Conservation (phyloP, 139 green algal species). For the Picochlorum sp. region DNA sequence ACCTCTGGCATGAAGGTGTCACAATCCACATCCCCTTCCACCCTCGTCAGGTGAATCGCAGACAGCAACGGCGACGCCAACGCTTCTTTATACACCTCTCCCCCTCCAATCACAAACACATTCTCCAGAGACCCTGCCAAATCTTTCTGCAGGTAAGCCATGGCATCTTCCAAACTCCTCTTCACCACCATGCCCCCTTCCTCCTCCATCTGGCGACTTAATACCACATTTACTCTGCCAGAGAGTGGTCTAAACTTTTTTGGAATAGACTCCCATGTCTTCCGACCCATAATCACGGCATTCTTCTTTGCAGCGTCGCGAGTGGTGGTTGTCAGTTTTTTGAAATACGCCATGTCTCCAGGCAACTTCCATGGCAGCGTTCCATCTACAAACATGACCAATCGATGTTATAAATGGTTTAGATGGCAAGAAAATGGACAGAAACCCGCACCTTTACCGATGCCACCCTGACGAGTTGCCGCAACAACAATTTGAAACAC, state of each 20-base stretch:
- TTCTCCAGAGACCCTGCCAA: constrained; percentile 52
- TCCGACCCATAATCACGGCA: constrained; percentile 97
- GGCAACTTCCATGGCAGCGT: constrained; percentile 66
- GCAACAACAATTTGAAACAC: constrained; percentile 87
- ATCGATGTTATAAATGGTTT: neutral
- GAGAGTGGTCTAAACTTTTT: constrained; percentile 80
- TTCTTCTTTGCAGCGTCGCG: constrained; percentile 54
- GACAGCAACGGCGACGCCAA: constrained; percentile 58
- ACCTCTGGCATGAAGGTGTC: constrained; percentile 83
- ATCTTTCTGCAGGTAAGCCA: constrained; percentile 47
- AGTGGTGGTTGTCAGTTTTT: constrained; percentile 66
- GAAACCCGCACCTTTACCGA: constrained; percentile 52
- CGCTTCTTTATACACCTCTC: constrained; percentile 57
- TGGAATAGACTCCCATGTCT: constrained; percentile 95
- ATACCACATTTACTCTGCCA: constrained; percentile 90
- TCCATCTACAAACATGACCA: constrained; percentile 18
- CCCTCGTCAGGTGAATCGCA: constrained; percentile 79
- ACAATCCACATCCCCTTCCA: constrained; percentile 62
- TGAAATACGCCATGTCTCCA: constrained; percentile 91
- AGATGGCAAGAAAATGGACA: constrained; percentile 1
- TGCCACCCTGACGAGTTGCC: constrained; percentile 67
- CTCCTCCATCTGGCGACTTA: constrained; percentile 27
- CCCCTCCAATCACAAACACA: constrained; percentile 95
- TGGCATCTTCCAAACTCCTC: constrained; percentile 61
- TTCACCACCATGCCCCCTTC: neutral